phyloP scores from a whole-genome alignment of 768 basidiomycete species.

The Phanerodontia chrysosporium region DNA sequence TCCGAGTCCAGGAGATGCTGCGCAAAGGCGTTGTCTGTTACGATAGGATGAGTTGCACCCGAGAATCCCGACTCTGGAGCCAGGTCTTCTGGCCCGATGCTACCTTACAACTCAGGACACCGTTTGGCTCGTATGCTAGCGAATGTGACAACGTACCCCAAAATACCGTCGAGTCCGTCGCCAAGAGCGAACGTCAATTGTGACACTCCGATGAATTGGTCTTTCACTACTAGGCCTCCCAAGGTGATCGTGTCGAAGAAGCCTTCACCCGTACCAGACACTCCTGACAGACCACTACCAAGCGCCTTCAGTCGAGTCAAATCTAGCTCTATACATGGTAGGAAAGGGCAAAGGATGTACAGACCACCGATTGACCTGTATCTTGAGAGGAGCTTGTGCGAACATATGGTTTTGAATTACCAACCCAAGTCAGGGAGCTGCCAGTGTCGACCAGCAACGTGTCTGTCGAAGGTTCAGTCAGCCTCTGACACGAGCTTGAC shows the following conservation, averaged over 20 bases:
- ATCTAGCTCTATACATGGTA: too few relatives aligned
- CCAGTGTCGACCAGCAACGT: conserved; percentile 7
- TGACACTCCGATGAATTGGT: conserved; percentile 59
- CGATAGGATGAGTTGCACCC: too few relatives aligned
- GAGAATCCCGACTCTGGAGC: too few relatives aligned
- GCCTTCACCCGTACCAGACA: conserved; percentile 21
- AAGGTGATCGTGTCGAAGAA: conserved; percentile 51
- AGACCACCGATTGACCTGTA: neutral
- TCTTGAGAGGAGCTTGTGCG: neutral
- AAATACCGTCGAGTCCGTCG: conserved; percentile 53
- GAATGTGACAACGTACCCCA: too few relatives aligned
- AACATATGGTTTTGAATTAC: conserved; percentile 33
- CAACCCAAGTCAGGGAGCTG: conserved; percentile 3
- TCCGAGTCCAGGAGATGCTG: conserved; percentile 38
- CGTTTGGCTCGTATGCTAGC: too few relatives aligned
- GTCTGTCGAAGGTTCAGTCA: neutral
- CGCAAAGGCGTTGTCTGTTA: conserved; percentile 46
- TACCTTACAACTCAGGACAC: too few relatives aligned
- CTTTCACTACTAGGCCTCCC: conserved; percentile 30
- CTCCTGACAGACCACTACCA: too few relatives aligned
- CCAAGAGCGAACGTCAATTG: conserved; percentile 27
- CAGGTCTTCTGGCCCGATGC: conserved; percentile 56
- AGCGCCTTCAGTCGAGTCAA: conserved; percentile 15
- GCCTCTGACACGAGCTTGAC: neutral
- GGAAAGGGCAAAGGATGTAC: conserved; percentile 29